These are phyloP conservation scores for Cucumis cinereus DNA, from an alignment of 306 rosid species.

Conservation along the genomic window DNA sequence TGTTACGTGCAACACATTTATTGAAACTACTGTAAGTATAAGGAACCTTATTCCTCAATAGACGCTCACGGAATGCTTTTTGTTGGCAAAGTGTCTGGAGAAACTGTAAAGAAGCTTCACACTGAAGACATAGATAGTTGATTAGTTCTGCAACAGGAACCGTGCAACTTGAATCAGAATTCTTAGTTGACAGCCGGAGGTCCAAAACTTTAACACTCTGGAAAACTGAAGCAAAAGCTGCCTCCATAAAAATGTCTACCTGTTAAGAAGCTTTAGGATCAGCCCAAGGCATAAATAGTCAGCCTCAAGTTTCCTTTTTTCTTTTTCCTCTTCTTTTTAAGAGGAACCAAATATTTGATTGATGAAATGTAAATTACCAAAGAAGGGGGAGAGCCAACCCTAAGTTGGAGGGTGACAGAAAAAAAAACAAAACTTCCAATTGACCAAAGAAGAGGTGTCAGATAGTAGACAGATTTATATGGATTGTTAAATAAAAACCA, in stretches of 20 bases:
- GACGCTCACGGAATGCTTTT: slow-evolving; percentile 65
- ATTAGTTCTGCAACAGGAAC: slow-evolving; percentile 43
- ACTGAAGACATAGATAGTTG: slow-evolving; percentile 72
- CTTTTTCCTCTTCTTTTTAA: background rate
- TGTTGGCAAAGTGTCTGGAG: slow-evolving; percentile 81
- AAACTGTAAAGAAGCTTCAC: slow-evolving; percentile 94
- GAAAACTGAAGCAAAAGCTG: slow-evolving; percentile 79
- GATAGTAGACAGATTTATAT: background rate
- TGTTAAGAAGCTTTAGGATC: slow-evolving; percentile 31
- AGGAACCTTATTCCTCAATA: slow-evolving; percentile 81
- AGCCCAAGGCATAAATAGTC: slow-evolving; percentile 8
- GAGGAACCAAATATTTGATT: background rate
- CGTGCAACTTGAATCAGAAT: slow-evolving; percentile 21
- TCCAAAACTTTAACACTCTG: slow-evolving; percentile 51
- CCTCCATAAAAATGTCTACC: slow-evolving; percentile 92
- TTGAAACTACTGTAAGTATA: background rate
- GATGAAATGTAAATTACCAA: background rate
- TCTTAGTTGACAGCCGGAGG: slow-evolving; percentile 32
- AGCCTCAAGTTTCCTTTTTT: background rate
- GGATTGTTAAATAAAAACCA: background rate
- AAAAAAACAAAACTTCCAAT: background rate
- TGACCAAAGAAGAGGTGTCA: background rate
- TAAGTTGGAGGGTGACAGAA: background rate
- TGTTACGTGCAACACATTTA: background rate
- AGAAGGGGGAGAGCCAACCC: background rate